Evolutionary conservation across 768 basidiomycete species (phyloP).

Genomic region (Roridomyces roridus): DNA sequence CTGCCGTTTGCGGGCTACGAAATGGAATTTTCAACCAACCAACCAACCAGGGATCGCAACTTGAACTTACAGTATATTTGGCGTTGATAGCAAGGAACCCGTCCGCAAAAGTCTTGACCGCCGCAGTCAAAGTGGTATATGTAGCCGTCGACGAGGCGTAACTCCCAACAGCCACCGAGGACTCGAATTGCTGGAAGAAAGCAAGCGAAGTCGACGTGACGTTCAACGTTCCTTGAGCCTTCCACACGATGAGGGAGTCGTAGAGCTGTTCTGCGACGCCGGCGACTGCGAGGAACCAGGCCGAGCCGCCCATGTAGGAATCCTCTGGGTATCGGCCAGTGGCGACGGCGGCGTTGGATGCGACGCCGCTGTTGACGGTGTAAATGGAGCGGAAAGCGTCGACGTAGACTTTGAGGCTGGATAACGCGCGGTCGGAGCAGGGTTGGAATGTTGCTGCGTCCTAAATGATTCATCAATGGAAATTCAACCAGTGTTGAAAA

Average conservation of each 20-base stretch:
- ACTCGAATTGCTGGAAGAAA: constrained; percentile 70
- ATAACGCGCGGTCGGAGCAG: constrained; percentile 76
- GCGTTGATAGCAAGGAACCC: constrained; percentile 62
- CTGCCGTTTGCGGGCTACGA: constrained; percentile 54
- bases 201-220: constrained; percentile 67
- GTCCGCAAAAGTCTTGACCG: constrained; percentile 66
- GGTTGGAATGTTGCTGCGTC: constrained; percentile 73
- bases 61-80: constrained; percentile 52
- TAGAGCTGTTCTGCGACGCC: constrained; percentile 82
- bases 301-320: constrained; percentile 62
- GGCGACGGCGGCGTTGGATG: constrained; percentile 54
- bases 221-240: constrained; percentile 50
- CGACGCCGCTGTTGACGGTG: constrained; percentile 63
- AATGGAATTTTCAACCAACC: background rate
- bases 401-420: constrained; percentile 69
- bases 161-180: constrained; percentile 55
- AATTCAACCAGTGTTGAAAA: no score
- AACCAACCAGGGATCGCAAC: background rate
- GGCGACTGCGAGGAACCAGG: constrained; percentile 79
- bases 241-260: constrained; percentile 72
- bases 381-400: constrained; percentile 72
- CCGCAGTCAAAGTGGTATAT: constrained; percentile 54
- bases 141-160: constrained; percentile 53
- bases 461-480: no score
- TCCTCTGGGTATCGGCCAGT: constrained; percentile 69